Evolutionary conservation across 495 filamentous ascomycete species (phyloP).

Genomic region (Chaetomium fimeti): DNA sequence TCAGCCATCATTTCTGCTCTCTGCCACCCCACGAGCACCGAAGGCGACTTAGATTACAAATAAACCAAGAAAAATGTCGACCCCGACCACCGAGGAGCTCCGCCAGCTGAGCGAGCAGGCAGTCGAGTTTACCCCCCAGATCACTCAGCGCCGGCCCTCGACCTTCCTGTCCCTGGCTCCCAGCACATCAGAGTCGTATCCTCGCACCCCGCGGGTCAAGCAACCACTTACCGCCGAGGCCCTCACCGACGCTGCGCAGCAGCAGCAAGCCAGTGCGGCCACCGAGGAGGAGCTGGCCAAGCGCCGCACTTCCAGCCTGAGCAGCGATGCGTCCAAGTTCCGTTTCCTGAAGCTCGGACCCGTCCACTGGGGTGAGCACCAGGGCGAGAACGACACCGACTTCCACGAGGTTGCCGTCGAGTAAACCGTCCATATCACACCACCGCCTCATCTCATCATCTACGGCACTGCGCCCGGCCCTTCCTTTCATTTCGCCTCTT

Average conservation of each 20-base stretch:
- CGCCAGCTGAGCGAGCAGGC: slow-evolving; percentile 31
- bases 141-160: slow-evolving; percentile 34
- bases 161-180: slow-evolving; percentile 50
- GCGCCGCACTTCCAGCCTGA: slow-evolving; percentile 40
- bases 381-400: slow-evolving; percentile 45
- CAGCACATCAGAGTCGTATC: slow-evolving; percentile 46
- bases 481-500: neutral
- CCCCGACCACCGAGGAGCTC: slow-evolving; percentile 22
- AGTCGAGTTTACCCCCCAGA: slow-evolving; percentile 21
- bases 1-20: neutral
- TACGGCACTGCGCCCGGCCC: too few relatives aligned
- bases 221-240: slow-evolving; percentile 29
- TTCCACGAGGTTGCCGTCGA: slow-evolving; percentile 47
- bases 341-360: slow-evolving; percentile 53
- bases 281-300: slow-evolving; percentile 15
- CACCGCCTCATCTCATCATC: neutral
- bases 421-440: slow-evolving; percentile 27
- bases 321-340: slow-evolving; percentile 37
- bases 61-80: slow-evolving; percentile 9
- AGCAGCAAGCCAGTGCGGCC: too few relatives aligned
- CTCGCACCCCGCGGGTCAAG: slow-evolving; percentile 28
- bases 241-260: slow-evolving; percentile 27
- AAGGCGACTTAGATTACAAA: neutral
- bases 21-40: neutral
- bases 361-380: slow-evolving; percentile 52